Evolutionary conservation across 352 stramenopile genomes (phyloP).

Genomic region (Peronospora farinosa): DNA sequence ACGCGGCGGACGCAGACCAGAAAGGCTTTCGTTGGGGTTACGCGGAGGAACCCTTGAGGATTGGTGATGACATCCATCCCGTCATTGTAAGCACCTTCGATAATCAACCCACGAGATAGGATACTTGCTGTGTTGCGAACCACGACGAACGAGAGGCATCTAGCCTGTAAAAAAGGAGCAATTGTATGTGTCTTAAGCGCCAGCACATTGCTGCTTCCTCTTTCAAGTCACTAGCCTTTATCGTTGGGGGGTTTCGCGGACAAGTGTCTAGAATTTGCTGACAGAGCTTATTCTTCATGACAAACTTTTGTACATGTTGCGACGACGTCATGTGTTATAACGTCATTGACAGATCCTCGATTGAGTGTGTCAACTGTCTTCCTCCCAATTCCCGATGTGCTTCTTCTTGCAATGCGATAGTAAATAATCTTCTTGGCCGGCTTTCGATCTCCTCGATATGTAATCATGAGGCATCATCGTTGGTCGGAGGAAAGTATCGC

Average conservation of each 20-base stretch:
- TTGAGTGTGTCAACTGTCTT: neutral
- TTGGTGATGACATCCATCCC: neutral
- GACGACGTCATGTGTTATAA: neutral
- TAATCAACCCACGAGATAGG: neutral
- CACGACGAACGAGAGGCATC: no score
- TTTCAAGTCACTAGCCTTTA: no score
- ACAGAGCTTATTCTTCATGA: no score
- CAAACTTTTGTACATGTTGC: no score
- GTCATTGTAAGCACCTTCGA: neutral
- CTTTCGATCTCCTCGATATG: neutral
- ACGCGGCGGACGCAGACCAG: no score
- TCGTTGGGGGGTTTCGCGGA: no score
- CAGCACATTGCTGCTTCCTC: no score
- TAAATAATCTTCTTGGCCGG: slow-evolving; percentile 10
- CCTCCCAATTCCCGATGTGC: neutral
- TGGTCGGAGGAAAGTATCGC: slow-evolving; percentile 26
- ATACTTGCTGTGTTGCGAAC: neutral
- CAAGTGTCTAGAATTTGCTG: no score
- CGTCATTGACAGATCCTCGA: slow-evolving; percentile 2
- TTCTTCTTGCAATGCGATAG: neutral
- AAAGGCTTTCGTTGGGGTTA: neutral
- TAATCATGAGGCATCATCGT: slow-evolving; percentile 12
- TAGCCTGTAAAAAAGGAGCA: no score
- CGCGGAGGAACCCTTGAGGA: neutral
- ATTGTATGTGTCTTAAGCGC: no score